Conservation (phyloP, 2,329 filamentous ascomycete genomes). For the Alternaria tenuissima region DNA sequence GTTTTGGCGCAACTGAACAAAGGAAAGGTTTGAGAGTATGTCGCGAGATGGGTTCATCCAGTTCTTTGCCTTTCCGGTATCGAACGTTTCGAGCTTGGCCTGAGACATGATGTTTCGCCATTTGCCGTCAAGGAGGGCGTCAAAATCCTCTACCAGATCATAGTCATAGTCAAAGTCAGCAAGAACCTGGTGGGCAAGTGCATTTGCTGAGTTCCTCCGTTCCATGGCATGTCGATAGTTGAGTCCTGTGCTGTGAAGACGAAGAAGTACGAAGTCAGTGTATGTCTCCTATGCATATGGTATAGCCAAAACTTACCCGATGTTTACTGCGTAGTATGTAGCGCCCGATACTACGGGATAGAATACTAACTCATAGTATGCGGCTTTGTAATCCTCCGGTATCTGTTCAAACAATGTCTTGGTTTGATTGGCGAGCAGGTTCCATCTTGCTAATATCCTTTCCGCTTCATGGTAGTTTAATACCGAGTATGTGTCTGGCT, state of each 20-base stretch:
- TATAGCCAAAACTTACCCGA: constrained; percentile 11
- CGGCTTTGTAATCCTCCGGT: constrained; percentile 57
- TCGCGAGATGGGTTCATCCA: constrained; percentile 75
- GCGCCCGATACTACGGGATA: constrained; percentile 65
- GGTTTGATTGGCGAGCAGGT: constrained; percentile 58
- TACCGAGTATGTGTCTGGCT: constrained; percentile 50
- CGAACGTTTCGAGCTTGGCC: constrained; percentile 20
- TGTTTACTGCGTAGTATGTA: constrained; percentile 56
- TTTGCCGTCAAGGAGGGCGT: constrained; percentile 37
- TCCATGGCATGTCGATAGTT: constrained; percentile 37
- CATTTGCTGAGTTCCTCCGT: constrained; percentile 37
- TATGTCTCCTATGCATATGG: not conserved
- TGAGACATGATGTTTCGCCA: constrained; percentile 44
- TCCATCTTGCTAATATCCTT: constrained; percentile 62
- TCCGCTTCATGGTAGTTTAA: constrained; percentile 69
- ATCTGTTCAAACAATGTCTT: constrained; percentile 63
- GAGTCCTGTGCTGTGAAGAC: constrained; percentile 12
- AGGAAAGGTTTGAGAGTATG: constrained; percentile 64
- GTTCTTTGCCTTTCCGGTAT: constrained; percentile 55
- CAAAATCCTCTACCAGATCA: constrained; percentile 33
- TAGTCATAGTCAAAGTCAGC: constrained; percentile 30
- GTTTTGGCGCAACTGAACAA: constrained; percentile 56
- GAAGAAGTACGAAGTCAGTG: not conserved
- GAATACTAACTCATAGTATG: constrained; percentile 68
- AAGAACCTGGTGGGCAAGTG: constrained; percentile 32